Evolutionary conservation across 2,329 filamentous ascomycete species (phyloP).

Genomic region (Claviceps purpurea): DNA sequence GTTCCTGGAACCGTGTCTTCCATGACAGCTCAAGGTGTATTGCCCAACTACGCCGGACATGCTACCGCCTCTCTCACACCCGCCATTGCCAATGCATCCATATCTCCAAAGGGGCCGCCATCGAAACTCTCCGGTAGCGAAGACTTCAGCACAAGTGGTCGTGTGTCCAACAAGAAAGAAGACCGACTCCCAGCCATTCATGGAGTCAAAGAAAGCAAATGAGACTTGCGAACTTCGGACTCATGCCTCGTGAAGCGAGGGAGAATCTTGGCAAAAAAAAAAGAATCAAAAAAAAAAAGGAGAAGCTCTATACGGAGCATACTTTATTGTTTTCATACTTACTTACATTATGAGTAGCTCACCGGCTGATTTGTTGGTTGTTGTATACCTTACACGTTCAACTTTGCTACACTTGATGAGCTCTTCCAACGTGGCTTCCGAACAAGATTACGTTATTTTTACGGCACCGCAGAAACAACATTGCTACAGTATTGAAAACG

Average conservation of each 20-base stretch:
- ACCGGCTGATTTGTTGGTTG: conserved; percentile 8
- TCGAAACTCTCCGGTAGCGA: conserved; percentile 14
- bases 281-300: conserved; percentile 5
- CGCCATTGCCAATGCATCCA: conserved; percentile 25
- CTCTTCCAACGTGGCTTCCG: conserved; percentile 2
- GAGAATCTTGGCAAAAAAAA: not conserved
- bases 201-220: conserved; percentile 5
- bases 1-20: conserved; percentile 37
- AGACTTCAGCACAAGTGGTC: conserved; percentile 9
- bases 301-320: conserved; percentile 16
- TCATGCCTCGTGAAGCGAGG: not conserved
- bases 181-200: conserved; percentile 27
- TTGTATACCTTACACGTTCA: conserved; percentile 11
- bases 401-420: conserved; percentile 11
- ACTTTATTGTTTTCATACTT: conserved; percentile 20
- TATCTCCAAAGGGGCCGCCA: conserved; percentile 17
- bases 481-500: not conserved
- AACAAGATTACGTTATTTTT: not conserved
- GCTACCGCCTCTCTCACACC: conserved; percentile 37
- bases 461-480: not conserved
- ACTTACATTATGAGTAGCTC: conserved; percentile 17
- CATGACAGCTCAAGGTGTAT: conserved; percentile 38
- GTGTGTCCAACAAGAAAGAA: conserved; percentile 25
- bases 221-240: conserved; percentile 1
- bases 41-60: conserved; percentile 39